Evolutionary conservation across 148 eudicot species (phyloP), one percentile per base, ranked within the genome.

Genomic region (Fagopyrum esculentum): DNA sequence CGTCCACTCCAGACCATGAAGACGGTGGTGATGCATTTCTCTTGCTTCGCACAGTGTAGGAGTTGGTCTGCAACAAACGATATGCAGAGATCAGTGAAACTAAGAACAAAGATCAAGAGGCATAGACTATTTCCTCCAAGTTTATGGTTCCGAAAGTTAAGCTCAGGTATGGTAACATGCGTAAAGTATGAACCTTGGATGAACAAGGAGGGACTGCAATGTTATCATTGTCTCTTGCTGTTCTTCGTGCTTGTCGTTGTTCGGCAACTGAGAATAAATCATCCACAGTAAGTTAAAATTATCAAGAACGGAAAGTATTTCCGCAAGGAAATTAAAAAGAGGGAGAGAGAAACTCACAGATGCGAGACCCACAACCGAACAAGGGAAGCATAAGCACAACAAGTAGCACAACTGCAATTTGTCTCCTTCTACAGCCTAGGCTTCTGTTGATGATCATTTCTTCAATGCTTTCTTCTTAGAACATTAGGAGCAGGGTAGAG

Each of bases 371-470:
- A 66, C 11, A 13, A 9, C 40, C 71, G 19, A 43, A 43, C 71
- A 66, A 66, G 71, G 47, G 17, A 64, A 64, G 15, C 26, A 56
- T 16, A 19, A 57, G 63, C 63, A 57, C 4, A 1, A 64, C 3
- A 5, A 66, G 17, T 46, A 40, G 71, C 45, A 66, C 17, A 45
- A 66, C 16, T 66, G 71, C 19, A 40, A 15, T 29, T 1, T 15
- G n/a, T 55, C 22, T 59, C 64, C 64, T n/a, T 66, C 47, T 66
- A 66, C 8, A 66, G 47, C 71, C 30, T 66, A 35, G 71, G 46
- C 46, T 13, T 13, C 71, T 43, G 71, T n/a, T 40, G 40, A 13
- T 66, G 9, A 19, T 17, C 71, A 66, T 66, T 40, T 66, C 71
- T 66, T 43, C 11, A 59, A 19, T 12, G 59, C 59, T 54, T 22